These are phyloP conservation scores for Fusarium sambucinum DNA, from an alignment of 2,329 filamentous ascomycete genomes.

Conservation along the genomic window DNA sequence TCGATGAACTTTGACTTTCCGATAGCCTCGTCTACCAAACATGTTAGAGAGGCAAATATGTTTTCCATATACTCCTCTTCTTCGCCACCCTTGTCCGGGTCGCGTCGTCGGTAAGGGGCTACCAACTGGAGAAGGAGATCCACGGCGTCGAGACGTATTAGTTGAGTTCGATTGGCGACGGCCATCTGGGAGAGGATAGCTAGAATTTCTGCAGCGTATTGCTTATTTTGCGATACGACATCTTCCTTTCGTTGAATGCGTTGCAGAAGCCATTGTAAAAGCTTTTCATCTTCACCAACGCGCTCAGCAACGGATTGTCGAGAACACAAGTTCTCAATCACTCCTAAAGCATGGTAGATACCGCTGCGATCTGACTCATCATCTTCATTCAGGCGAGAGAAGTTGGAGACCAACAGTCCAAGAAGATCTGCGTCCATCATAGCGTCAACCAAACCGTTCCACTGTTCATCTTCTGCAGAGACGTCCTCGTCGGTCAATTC, in stretches of 20 bases:
- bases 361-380: constrained; percentile 79
- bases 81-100: constrained; percentile 85
- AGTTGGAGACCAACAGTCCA: constrained; percentile 79
- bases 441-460: constrained; percentile 79
- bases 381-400: constrained; percentile 83
- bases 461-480: constrained; percentile 81
- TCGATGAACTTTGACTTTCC: constrained; percentile 88
- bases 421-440: constrained; percentile 77
- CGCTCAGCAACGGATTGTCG: constrained; percentile 75
- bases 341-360: constrained; percentile 84
- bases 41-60: constrained; percentile 87
- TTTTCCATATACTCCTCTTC: constrained; percentile 98
- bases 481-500: constrained; percentile 97
- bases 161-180: constrained; percentile 69
- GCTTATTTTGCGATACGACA: constrained; percentile 86
- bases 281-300: constrained; percentile 74
- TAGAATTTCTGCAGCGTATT: constrained; percentile 92
- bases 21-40: constrained; percentile 77
- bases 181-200: constrained; percentile 89
- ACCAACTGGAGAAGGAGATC: constrained; percentile 86
- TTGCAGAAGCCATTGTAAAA: constrained; percentile 82
- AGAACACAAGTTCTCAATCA: constrained; percentile 89
- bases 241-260: constrained; percentile 78
- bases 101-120: constrained; percentile 84
- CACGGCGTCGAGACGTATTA: constrained; percentile 76